Evolutionary conservation across 768 basidiomycete species (phyloP).

Genomic region (Boletus subparvulus): DNA sequence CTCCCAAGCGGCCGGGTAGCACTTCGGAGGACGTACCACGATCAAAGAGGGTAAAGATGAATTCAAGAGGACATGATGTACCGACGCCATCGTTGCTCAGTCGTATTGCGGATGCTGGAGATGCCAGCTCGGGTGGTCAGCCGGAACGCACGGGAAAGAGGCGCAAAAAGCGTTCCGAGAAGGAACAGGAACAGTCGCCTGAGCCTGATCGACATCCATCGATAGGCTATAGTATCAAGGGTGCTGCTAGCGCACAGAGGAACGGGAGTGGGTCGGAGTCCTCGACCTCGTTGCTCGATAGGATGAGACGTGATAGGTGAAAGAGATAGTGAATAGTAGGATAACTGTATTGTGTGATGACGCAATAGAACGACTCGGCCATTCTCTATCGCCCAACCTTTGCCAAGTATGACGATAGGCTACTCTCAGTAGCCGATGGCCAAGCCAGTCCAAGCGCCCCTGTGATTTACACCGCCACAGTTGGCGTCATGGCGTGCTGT

Average conservation of each 20-base stretch:
- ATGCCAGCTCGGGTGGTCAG: constrained; percentile 12
- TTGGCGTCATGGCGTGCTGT: background rate
- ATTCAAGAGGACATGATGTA: constrained; percentile 27
- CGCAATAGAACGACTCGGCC: constrained; percentile 9
- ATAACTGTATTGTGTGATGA: constrained; percentile 18
- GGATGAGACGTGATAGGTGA: constrained; percentile 29
- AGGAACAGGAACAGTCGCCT: constrained; percentile 21
- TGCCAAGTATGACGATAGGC: too few relatives aligned
- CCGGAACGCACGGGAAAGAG: constrained; percentile 21
- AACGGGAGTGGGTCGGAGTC: constrained; percentile 17
- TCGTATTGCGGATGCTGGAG: constrained; percentile 36
- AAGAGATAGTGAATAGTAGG: constrained; percentile 28
- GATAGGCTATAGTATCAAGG: constrained; percentile 54
- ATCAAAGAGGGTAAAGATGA: constrained; percentile 34
- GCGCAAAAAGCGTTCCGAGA: constrained; percentile 20
- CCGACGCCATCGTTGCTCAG: constrained; percentile 44
- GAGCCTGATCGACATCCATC: constrained; percentile 36
- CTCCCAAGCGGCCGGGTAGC: constrained; percentile 28
- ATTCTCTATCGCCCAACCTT: too few relatives aligned
- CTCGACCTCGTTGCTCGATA: constrained; percentile 37
- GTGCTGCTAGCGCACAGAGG: constrained; percentile 43
- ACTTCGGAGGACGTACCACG: constrained; percentile 33
- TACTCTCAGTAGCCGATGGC: too few relatives aligned
- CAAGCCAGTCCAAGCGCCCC: too few relatives aligned
- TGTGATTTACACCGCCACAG: background rate